Conservation (phyloP, 2,329 filamentous ascomycete species). For the Fusarium hainanense region DNA sequence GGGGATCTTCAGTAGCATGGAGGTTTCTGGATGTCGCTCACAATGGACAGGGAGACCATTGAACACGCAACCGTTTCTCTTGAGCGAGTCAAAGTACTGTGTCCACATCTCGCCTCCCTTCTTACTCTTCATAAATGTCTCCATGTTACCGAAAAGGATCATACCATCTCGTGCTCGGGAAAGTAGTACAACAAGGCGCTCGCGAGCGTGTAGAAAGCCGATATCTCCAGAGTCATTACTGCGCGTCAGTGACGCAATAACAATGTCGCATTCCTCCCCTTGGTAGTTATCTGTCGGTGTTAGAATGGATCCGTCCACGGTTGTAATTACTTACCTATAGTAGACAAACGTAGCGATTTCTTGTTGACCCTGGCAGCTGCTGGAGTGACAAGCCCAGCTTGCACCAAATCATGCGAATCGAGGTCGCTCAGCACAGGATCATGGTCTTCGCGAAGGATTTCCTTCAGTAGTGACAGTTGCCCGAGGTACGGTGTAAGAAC, state of each 20-base stretch:
- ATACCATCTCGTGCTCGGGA: slow-evolving; percentile 73
- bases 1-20: slow-evolving; percentile 57
- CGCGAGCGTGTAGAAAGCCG: slow-evolving; percentile 74
- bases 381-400: slow-evolving; percentile 69
- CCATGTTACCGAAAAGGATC: slow-evolving; percentile 76
- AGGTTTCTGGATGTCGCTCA: slow-evolving; percentile 65
- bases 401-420: slow-evolving; percentile 69
- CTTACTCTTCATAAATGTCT: slow-evolving; percentile 71
- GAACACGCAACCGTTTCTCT: slow-evolving; percentile 61
- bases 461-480: slow-evolving; percentile 68
- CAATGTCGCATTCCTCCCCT: slow-evolving; percentile 79
- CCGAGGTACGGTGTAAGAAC: slow-evolving; percentile 79
- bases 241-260: slow-evolving; percentile 74
- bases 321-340: slow-evolving; percentile 66
- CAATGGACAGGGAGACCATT: slow-evolving; percentile 71
- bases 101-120: slow-evolving; percentile 60
- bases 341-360: slow-evolving; percentile 69
- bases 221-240: slow-evolving; percentile 73
- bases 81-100: slow-evolving; percentile 67
- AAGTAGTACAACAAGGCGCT: slow-evolving; percentile 76
- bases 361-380: slow-evolving; percentile 64
- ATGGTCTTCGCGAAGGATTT: slow-evolving; percentile 64
- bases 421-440: slow-evolving; percentile 76
- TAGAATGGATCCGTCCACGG: neutral
- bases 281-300: slow-evolving; percentile 75